Percentiles rank a stretch among this genome's conserved stretches.
Evolutionary conservation across 805 yeast genomes (phyloP).

Genomic region (Wickerhamiella azyma): DNA sequence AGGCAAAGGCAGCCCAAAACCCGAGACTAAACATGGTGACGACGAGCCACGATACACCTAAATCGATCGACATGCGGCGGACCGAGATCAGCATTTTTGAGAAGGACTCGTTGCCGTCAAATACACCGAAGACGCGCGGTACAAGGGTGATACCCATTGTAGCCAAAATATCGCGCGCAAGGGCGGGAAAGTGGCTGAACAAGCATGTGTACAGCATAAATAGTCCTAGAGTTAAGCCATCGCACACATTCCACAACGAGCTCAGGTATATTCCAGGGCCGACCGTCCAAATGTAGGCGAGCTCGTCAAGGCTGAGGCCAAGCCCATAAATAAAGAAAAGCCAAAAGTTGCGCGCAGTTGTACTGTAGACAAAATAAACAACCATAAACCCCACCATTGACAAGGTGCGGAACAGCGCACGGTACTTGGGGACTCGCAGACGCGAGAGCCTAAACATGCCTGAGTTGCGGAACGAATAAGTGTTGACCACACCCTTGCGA

Average conservation of each 20-base stretch:
- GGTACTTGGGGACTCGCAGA: conserved; percentile 28
- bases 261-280: conserved; percentile 34
- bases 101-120: conserved; percentile 40
- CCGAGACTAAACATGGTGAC: conserved; percentile 39
- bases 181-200: neutral
- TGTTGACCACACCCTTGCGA: conserved; percentile 25
- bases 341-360: conserved; percentile 11
- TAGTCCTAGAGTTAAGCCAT: conserved; percentile 30
- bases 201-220: conserved; percentile 23
- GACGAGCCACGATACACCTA: conserved; percentile 35
- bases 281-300: conserved; percentile 32
- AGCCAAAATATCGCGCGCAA: conserved; percentile 24
- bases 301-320: conserved; percentile 36
- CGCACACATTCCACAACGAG: conserved; percentile 42
- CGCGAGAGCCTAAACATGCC: conserved; percentile 28
- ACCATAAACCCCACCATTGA: conserved; percentile 24
- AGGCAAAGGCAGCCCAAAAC: conserved; percentile 39
- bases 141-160: conserved; percentile 34
- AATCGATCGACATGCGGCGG: conserved; percentile 38
- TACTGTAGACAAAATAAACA: conserved; percentile 22
- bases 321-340: conserved; percentile 34
- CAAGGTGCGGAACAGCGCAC: conserved; percentile 23
- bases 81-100: conserved; percentile 38
- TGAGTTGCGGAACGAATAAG: conserved; percentile 25
- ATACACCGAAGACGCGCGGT: conserved; percentile 37